Conservation (phyloP, 257 asterid species). For the Solanum pinnatisectum region DNA sequence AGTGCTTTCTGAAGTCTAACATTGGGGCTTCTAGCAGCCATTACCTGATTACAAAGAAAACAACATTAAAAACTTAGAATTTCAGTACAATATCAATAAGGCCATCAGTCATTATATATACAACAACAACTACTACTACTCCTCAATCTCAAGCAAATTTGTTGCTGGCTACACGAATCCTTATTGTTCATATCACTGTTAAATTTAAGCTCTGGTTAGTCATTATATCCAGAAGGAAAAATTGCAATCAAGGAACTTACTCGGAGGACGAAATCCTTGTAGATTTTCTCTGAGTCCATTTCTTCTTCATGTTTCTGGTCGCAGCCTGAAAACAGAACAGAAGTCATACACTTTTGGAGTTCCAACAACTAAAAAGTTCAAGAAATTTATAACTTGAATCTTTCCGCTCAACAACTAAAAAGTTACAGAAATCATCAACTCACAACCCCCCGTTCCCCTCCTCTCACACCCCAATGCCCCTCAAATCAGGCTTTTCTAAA, state of each 20-base stretch:
- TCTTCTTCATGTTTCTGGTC: slow-evolving; percentile 88
- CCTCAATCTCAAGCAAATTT: neutral
- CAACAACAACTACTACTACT: neutral
- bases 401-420: neutral
- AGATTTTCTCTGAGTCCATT: slow-evolving; percentile 80
- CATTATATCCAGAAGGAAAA: neutral
- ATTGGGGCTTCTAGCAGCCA: slow-evolving; percentile 98
- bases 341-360: neutral
- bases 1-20: slow-evolving; percentile 61
- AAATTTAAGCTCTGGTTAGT: neutral
- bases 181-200: neutral
- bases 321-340: slow-evolving; percentile 51
- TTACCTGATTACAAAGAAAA: slow-evolving; percentile 43
- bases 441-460: neutral
- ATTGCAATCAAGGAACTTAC: slow-evolving; percentile 29
- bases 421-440: neutral
- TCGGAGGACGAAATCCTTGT: slow-evolving; percentile 78
- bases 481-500: too few relatives aligned
- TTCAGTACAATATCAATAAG: neutral
- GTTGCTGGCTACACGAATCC: neutral
- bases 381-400: neutral
- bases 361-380: neutral
- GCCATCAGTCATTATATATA: neutral
- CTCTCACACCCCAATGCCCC: too few relatives aligned
- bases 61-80: neutral